These are phyloP conservation scores for Fusarium circinatum DNA, from an alignment of 2,329 filamentous ascomycete genomes.

Conservation along the genomic window DNA sequence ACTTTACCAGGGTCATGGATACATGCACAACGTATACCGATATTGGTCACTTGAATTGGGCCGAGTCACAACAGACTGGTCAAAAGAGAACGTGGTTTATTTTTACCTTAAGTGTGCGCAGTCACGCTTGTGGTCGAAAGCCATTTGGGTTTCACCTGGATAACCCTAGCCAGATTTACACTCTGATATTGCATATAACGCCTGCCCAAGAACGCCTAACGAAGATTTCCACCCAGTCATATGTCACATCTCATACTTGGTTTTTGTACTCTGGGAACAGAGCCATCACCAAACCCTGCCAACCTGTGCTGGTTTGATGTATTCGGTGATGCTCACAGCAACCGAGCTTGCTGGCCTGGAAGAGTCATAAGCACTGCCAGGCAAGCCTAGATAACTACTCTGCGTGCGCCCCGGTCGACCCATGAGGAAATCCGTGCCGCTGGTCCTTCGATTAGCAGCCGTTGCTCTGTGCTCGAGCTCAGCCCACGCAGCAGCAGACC, in stretches of 20 bases:
- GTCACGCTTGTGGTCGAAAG: background rate
- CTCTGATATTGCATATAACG: constrained; percentile 10
- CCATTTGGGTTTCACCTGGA: background rate
- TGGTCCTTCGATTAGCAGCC: constrained; percentile 8
- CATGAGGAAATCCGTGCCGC: constrained; percentile 14
- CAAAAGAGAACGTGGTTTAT: constrained; percentile 11
- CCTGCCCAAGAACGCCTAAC: constrained; percentile 3
- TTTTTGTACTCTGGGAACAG: background rate
- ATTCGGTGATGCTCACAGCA: constrained; percentile 31
- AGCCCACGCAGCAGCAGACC: constrained; percentile 32
- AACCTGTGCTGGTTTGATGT: constrained; percentile 25
- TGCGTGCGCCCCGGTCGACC: constrained; percentile 14
- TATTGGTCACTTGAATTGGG: background rate
- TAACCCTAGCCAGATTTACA: background rate
- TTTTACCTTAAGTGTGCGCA: background rate
- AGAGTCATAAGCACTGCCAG: constrained; percentile 8
- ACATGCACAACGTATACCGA: background rate
- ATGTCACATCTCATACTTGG: background rate
- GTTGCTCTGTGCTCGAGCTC: constrained; percentile 27
- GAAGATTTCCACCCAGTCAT: background rate
- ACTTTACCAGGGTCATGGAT: background rate
- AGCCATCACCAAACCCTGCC: constrained; percentile 18
- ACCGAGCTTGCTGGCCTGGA: constrained; percentile 24
- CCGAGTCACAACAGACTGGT: background rate
- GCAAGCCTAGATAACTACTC: constrained; percentile 24